Evolutionary conservation across 768 basidiomycete genomes (phyloP).

Genomic region (Trametes sanguinea): DNA sequence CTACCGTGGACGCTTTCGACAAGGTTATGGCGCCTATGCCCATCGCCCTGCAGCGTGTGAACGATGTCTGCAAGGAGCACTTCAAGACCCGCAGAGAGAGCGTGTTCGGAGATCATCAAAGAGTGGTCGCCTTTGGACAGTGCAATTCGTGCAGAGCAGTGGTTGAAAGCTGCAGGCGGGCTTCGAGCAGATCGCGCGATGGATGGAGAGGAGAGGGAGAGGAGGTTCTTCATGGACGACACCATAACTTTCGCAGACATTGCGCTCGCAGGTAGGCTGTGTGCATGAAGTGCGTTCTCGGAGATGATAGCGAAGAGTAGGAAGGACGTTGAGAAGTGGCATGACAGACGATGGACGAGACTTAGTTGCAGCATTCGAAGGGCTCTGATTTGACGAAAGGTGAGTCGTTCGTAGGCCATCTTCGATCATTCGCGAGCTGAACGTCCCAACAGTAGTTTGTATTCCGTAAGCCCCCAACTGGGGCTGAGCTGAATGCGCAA

Average conservation of each 20-base stretch:
- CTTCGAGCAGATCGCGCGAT: slow-evolving; percentile 29
- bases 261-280: slow-evolving; percentile 4
- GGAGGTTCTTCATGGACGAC: slow-evolving; percentile 13
- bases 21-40: slow-evolving; percentile 5
- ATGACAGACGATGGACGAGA: too few species aligned
- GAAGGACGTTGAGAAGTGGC: slow-evolving; percentile 3
- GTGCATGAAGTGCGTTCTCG: slow-evolving; percentile 5
- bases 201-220: slow-evolving; percentile 7
- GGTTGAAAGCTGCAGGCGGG: slow-evolving; percentile 39
- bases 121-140: slow-evolving; percentile 34
- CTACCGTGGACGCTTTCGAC: slow-evolving; percentile 33
- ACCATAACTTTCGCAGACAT: slow-evolving; percentile 9
- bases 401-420: too few species aligned
- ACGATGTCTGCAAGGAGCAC: slow-evolving; percentile 33
- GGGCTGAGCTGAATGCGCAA: too few species aligned
- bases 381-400: too few species aligned
- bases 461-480: too few species aligned
- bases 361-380: too few species aligned
- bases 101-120: slow-evolving; percentile 35
- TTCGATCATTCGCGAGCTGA: too few species aligned
- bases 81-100: slow-evolving; percentile 42
- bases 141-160: slow-evolving; percentile 36
- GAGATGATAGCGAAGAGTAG: slow-evolving; percentile 18
- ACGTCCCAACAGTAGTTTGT: too few species aligned
- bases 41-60: slow-evolving; percentile 3